Evolutionary conservation across 2,329 filamentous ascomycete species (phyloP).

Genomic region (Penicillium sp.): DNA sequence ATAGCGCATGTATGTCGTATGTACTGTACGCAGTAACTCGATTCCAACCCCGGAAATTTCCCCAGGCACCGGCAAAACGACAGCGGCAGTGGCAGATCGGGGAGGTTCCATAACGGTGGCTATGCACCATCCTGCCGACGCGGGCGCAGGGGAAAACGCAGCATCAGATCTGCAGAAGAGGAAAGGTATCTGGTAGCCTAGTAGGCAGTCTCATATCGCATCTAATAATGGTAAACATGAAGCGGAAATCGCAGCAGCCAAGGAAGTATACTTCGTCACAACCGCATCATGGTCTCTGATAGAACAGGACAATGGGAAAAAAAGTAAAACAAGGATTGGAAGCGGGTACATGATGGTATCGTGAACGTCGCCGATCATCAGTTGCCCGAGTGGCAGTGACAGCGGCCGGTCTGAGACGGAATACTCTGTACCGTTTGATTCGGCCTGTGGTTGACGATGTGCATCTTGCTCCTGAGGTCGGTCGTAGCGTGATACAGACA

Average conservation of each 20-base stretch:
- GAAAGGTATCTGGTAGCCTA: slow-evolving; percentile 5
- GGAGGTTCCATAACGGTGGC: slow-evolving; percentile 7
- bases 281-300: not conserved
- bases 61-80: not conserved
- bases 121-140: slow-evolving; percentile 9
- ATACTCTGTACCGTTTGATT: slow-evolving; percentile 1
- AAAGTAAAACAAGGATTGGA: not conserved
- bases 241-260: not conserved
- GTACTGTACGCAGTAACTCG: too few species aligned
- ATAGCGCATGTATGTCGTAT: not conserved
- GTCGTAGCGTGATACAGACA: not conserved
- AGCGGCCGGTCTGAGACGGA: not conserved
- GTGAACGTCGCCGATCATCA: not conserved
- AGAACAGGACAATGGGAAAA: not conserved
- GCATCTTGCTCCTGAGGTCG: too few species aligned
- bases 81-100: not conserved
- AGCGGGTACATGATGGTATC: not conserved
- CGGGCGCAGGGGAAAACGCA: not conserved
- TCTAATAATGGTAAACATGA: slow-evolving; percentile 5
- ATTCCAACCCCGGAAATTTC: not conserved
- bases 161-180: too few species aligned
- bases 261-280: not conserved
- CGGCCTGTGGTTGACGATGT: not conserved
- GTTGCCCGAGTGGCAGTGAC: slow-evolving; percentile 6
- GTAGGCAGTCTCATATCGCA: slow-evolving; percentile 4